A percentile compares a stretch with the other conserved stretches of the same genome.
phyloP scores from a whole-genome alignment of 495 filamentous ascomycete species.

The Symbiotaphrina buchneri region DNA sequence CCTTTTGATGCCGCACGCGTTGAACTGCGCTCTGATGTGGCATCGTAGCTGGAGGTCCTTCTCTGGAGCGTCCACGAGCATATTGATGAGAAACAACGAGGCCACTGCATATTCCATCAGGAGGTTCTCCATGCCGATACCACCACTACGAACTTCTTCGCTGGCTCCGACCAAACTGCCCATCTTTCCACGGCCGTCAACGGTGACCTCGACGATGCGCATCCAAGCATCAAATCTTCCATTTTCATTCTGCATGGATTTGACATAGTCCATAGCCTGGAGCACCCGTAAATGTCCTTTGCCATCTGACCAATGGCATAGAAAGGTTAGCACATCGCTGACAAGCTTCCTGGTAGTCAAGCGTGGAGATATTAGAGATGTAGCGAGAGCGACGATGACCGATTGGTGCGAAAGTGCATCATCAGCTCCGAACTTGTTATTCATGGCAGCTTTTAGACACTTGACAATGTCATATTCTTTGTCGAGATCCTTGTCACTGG shows the following conservation, averaged over 20 bases:
- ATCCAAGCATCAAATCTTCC: conserved; percentile 98
- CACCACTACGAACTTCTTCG: conserved; percentile 89
- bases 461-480: conserved; percentile 96
- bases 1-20: conserved; percentile 83
- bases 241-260: conserved; percentile 73
- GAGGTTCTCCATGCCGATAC: conserved; percentile 96
- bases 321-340: conserved; percentile 87
- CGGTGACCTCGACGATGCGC: conserved; percentile 91
- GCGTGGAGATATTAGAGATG: conserved; percentile 68
- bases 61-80: conserved; percentile 82
- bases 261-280: conserved; percentile 81
- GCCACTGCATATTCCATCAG: conserved; percentile 98
- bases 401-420: conserved; percentile 84
- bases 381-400: conserved; percentile 72
- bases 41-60: conserved; percentile 73
- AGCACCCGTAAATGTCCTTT: conserved; percentile 88
- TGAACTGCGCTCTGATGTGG: conserved; percentile 92
- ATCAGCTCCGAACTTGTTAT: conserved; percentile 96
- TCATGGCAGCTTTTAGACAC: conserved; percentile 91
- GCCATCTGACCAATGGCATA: conserved; percentile 92
- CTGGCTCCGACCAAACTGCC: conserved; percentile 90
- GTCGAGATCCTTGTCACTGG: conserved; percentile 74
- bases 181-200: conserved; percentile 96
- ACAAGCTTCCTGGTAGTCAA: conserved; percentile 86
- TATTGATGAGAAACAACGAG: conserved; percentile 86